A percentile compares a stretch with the other conserved stretches of the same genome.
These are phyloP conservation scores for Akanthomyces dipterigenus DNA, from an alignment of 2,329 filamentous ascomycete species.

Conservation along the genomic window DNA sequence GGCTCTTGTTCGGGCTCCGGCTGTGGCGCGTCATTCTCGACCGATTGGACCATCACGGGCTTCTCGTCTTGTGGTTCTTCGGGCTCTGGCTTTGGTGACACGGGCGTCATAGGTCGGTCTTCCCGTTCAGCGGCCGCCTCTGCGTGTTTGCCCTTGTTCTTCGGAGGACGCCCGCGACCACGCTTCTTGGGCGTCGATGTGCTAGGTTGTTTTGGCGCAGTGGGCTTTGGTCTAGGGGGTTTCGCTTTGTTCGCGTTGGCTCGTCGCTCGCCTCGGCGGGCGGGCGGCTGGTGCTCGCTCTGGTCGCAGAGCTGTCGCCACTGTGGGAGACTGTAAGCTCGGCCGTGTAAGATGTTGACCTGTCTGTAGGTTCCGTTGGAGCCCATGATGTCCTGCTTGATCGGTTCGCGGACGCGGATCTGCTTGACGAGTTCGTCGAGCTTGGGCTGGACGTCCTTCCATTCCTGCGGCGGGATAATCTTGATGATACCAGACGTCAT, in stretches of 20 bases:
- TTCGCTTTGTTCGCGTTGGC: constrained; percentile 51
- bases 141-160: constrained; percentile 29
- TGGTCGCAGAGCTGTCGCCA: constrained; percentile 93
- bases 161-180: constrained; percentile 33
- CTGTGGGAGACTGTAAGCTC: constrained; percentile 93
- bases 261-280: constrained; percentile 75
- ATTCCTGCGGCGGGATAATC: constrained; percentile 87
- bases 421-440: constrained; percentile 84
- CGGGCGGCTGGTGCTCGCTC: constrained; percentile 91
- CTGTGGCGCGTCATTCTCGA: constrained; percentile 34
- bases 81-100: constrained; percentile 42
- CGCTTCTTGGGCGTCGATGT: constrained; percentile 32
- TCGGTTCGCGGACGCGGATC: constrained; percentile 91
- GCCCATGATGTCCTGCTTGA: constrained; percentile 97
- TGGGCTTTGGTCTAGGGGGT: constrained; percentile 32
- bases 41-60: constrained; percentile 16
- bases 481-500: constrained; percentile 98
- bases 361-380: constrained; percentile 93
- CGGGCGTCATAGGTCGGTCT: constrained; percentile 52
- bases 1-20: constrained; percentile 34
- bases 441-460: constrained; percentile 72
- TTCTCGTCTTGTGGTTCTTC: constrained; percentile 22
- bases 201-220: constrained; percentile 26
- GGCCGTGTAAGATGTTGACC: constrained; percentile 91
- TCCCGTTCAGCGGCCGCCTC: constrained; percentile 27